Base-by-base conservation (phyloP, 805 yeast species). In the Isabelozyma gotoi region DNA sequence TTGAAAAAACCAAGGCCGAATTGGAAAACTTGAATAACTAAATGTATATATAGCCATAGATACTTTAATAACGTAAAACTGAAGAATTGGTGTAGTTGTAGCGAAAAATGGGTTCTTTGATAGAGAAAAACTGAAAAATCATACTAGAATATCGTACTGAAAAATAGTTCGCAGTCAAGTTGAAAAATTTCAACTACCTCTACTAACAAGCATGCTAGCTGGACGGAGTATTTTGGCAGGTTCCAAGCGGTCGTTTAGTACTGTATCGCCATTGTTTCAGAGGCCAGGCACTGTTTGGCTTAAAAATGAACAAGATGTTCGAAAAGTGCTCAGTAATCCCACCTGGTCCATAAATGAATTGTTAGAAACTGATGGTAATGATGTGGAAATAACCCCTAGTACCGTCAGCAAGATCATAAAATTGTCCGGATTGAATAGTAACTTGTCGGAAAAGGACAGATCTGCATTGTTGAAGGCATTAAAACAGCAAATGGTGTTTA, bases 1-100 rank as follows among this genome's bases (percentile, higher is more conserved):
- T 89, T 43, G 82, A 79, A 39, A 84, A 85, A 76, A 75, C 82
- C 56, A 81, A 84, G 63, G 56, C 58, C 34, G 60, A 66, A 45
- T 62, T 67, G 53, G 53, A 53, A 15, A 59, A 63, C 44, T 41
- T 57, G 46, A 52, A 50, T 36, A 47, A 53, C 45, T 39, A 51
- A 12, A 14, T 8, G 33, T 37, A 16, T 37, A 27, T 32, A 37
- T 16, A 20, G n/a, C n/a, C n/a, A n/a, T n/a, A n/a, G n/a, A 19
- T 27, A 20, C 14, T 35, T 17, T n/a, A 35, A 19, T n/a, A 15
- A 15, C 7, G 14, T 15, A 18, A 15, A 10, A 37, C 7, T 37
- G 10, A 27, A 17, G n/a, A 14, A 14, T 37, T 4, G 5, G 11
- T 21, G 7, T 21, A 21, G 11, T 21, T 21, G 29, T n/a, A n/a